These are phyloP conservation scores for Exophiala lecanii-corni DNA, from an alignment of 2,329 filamentous ascomycete genomes.

Conservation along the genomic window DNA sequence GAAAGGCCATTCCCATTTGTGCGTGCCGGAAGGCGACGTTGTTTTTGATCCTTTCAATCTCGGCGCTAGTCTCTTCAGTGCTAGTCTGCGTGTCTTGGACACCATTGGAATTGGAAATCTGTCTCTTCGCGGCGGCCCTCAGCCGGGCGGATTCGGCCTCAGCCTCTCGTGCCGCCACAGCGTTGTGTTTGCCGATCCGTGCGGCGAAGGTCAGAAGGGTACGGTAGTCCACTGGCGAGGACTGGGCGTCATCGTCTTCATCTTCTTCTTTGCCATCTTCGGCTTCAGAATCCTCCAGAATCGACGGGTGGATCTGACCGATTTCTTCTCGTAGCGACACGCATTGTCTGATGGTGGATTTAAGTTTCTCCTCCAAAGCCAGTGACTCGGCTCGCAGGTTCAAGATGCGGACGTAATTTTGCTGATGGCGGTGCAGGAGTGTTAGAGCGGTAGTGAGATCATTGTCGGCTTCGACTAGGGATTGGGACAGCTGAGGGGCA, in stretches of 20 bases:
- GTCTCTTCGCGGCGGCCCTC: slow-evolving; percentile 22
- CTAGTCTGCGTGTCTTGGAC: slow-evolving; percentile 4
- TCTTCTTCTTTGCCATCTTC: slow-evolving; percentile 28
- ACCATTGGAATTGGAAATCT: not conserved
- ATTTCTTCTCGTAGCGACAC: slow-evolving; percentile 40
- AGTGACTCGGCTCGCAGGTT: slow-evolving; percentile 38
- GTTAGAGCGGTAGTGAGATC: slow-evolving; percentile 37
- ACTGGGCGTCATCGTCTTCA: slow-evolving; percentile 25
- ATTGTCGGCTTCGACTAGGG: slow-evolving; percentile 41
- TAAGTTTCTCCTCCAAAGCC: slow-evolving; percentile 37
- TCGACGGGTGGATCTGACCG: slow-evolving; percentile 32
- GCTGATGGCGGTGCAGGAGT: slow-evolving; percentile 41
- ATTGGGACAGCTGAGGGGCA: slow-evolving; percentile 38
- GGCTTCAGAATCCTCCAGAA: slow-evolving; percentile 23
- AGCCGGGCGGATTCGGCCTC: slow-evolving; percentile 28
- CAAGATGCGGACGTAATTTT: slow-evolving; percentile 41
- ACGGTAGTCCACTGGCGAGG: slow-evolving; percentile 39
- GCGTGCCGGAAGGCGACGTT: slow-evolving; percentile 31
- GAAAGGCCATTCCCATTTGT: slow-evolving; percentile 42
- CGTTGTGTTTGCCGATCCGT: slow-evolving; percentile 45
- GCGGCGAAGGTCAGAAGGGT: slow-evolving; percentile 42
- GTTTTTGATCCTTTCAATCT: slow-evolving; percentile 32
- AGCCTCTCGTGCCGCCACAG: slow-evolving; percentile 41
- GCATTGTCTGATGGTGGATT: slow-evolving; percentile 38
- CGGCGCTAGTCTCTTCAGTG: slow-evolving; percentile 15